Percentiles rank a stretch among this genome's conserved stretches.
These are phyloP conservation scores for Catharanthus roseus DNA, from an alignment of 257 asterid species.

Conservation along the genomic window DNA sequence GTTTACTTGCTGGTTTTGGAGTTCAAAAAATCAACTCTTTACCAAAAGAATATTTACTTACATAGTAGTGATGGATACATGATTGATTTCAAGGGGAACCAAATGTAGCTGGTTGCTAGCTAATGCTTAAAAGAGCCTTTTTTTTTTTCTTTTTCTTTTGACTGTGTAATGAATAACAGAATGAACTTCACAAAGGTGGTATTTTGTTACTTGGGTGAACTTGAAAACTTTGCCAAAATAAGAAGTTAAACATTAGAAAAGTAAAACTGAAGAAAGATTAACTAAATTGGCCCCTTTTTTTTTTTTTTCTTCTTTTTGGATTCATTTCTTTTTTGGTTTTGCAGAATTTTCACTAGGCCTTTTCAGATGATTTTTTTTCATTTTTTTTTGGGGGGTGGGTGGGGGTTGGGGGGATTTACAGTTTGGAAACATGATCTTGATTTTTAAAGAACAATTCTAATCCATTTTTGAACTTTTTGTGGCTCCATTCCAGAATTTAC, in stretches of 20 bases:
- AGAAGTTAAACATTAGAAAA: neutral
- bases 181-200: neutral
- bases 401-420: too few species aligned
- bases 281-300: too few species aligned
- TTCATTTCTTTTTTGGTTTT: neutral
- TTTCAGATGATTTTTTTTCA: neutral
- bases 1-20: neutral
- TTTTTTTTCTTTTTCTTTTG: too few species aligned
- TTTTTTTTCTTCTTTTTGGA: too few species aligned
- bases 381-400: too few species aligned
- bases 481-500: neutral
- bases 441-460: neutral
- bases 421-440: neutral
- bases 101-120: too few species aligned
- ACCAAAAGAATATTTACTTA: neutral
- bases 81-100: neutral
- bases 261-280: neutral
- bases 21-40: neutral
- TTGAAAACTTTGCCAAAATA: neutral
- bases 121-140: too few species aligned
- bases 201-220: neutral
- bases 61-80: neutral
- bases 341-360: neutral
- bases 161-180: neutral
- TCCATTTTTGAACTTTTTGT: neutral